A percentile compares a stretch with the other conserved stretches of the same genome.
phyloP scores from a whole-genome alignment of 768 basidiomycete genomes.

The Tricholoma flavovirens region DNA sequence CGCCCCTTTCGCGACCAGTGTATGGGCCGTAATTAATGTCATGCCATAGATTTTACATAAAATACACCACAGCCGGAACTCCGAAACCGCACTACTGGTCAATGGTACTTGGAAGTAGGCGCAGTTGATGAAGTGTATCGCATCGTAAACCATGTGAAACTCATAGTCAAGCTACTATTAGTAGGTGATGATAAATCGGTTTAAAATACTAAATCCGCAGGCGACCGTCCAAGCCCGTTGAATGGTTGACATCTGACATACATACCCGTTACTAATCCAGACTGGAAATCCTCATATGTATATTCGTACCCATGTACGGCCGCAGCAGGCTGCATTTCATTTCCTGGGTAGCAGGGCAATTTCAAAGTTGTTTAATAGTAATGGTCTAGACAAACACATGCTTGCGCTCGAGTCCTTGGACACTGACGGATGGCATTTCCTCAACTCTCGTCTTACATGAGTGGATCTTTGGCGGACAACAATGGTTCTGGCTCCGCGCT shows the following conservation, averaged over 20 bases:
- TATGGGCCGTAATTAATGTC: neutral
- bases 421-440: constrained; percentile 22
- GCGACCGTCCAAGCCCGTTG: too few relatives aligned
- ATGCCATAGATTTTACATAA: neutral
- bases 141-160: neutral
- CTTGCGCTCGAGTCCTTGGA: neutral
- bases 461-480: constrained; percentile 21
- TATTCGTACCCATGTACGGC: too few relatives aligned
- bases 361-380: neutral
- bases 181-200: too few relatives aligned
- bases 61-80: neutral
- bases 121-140: neutral
- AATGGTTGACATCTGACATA: too few relatives aligned
- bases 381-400: neutral
- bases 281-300: too few relatives aligned
- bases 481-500: constrained; percentile 20
- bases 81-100: neutral
- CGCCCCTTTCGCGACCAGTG: neutral
- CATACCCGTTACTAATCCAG: too few relatives aligned
- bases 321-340: too few relatives aligned
- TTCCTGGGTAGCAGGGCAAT: too few relatives aligned
- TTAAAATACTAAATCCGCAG: too few relatives aligned
- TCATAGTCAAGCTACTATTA: neutral
- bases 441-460: constrained; percentile 22
- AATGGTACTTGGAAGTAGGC: neutral